phyloP scores from a whole-genome alignment of 208 protist species.

The Eutreptiella sp. region DNA sequence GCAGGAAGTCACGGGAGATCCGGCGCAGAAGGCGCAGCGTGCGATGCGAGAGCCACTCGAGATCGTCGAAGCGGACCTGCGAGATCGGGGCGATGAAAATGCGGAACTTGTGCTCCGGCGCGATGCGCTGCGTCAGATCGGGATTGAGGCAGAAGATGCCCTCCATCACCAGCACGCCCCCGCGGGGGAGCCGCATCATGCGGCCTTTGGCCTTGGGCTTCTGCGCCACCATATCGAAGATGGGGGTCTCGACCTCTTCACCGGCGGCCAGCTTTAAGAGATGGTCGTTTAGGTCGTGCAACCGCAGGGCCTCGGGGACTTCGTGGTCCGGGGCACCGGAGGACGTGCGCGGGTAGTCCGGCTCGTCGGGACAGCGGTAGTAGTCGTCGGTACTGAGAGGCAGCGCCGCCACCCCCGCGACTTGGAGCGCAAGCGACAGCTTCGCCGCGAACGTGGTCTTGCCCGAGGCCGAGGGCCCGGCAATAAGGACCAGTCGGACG shows the following conservation, averaged over 20 bases:
- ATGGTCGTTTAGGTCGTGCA: conserved; percentile 43
- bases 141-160: conserved; percentile 47
- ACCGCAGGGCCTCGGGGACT: conserved; percentile 37
- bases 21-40: conserved; percentile 35
- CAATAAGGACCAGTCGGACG: conserved; percentile 37
- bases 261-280: conserved; percentile 32
- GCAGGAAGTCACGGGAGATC: conserved; percentile 46
- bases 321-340: conserved; percentile 54
- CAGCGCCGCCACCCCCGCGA: too few relatives aligned
- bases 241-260: conserved; percentile 34
- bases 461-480: conserved; percentile 40
- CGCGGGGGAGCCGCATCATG: conserved; percentile 17
- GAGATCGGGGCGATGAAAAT: conserved; percentile 48
- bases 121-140: conserved; percentile 30
- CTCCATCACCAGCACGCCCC: conserved; percentile 44
- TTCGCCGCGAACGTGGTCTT: conserved; percentile 49
- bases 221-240: conserved; percentile 44
- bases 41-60: conserved; percentile 24
- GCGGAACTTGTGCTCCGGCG: conserved; percentile 35
- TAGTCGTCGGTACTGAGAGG: too few relatives aligned
- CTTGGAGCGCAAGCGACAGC: too few relatives aligned
- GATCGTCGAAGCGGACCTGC: conserved; percentile 49
- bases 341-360: too few relatives aligned
- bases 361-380: too few relatives aligned
- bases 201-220: background rate